Percentiles rank a stretch among this genome's conserved stretches.
These are phyloP conservation scores for Vigna reflexopilosa DNA, from an alignment of 306 rosid genomes.

Conservation along the genomic window DNA sequence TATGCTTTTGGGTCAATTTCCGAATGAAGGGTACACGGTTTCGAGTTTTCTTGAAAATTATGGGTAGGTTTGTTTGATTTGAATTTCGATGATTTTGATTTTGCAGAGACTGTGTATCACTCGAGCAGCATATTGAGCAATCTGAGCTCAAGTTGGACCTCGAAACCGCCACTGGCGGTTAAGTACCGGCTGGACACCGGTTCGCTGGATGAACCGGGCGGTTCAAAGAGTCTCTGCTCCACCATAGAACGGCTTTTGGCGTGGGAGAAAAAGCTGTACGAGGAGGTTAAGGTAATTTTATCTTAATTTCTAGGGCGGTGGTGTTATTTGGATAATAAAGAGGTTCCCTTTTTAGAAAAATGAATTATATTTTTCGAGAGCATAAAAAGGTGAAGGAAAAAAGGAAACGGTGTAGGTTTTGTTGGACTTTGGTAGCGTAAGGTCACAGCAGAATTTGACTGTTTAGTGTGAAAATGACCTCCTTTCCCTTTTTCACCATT, in stretches of 20 bases:
- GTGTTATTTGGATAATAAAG: slow-evolving; percentile 1
- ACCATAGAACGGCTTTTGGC: slow-evolving; percentile 89
- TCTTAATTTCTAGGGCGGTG: not conserved
- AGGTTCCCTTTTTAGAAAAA: slow-evolving; percentile 11
- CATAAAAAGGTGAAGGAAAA: slow-evolving; percentile 32
- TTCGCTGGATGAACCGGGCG: slow-evolving; percentile 65
- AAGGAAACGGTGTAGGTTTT: slow-evolving; percentile 24
- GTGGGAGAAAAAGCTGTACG: slow-evolving; percentile 98
- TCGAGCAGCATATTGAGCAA: slow-evolving; percentile 86
- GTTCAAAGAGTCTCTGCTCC: slow-evolving; percentile 84
- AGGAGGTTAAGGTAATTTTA: slow-evolving; percentile 83
- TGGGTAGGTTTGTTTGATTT: slow-evolving; percentile 12
- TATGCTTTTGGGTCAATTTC: not conserved
- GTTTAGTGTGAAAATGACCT: slow-evolving; percentile 39
- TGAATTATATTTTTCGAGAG: slow-evolving; percentile 40
- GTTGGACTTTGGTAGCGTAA: slow-evolving; percentile 54
- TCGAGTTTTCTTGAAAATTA: slow-evolving; percentile 33
- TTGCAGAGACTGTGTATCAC: slow-evolving; percentile 95
- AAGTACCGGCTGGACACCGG: slow-evolving; percentile 80
- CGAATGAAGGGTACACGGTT: not conserved
- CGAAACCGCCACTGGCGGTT: slow-evolving; percentile 93
- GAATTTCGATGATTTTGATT: slow-evolving; percentile 23
- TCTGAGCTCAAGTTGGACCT: slow-evolving; percentile 96
- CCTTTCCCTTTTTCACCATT: not conserved
- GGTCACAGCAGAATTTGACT: slow-evolving; percentile 61